phyloP scores from a whole-genome alignment of 352 stramenopile species.

The Globisporangium megalacanthum region DNA sequence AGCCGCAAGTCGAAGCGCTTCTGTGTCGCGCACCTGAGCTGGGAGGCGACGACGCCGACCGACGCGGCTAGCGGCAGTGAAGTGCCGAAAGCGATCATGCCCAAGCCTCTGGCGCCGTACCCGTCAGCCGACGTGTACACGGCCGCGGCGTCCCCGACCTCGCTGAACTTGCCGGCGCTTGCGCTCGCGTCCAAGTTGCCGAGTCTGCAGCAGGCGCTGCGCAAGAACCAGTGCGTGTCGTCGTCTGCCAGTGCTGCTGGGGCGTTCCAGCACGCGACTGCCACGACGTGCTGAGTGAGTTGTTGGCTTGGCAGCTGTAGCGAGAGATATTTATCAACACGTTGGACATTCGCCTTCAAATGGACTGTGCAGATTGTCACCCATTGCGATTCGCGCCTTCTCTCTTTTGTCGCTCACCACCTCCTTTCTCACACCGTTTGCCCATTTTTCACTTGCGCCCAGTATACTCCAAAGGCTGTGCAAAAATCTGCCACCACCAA shows the following conservation, averaged over 20 bases:
- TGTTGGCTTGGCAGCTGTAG: neutral
- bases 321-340: neutral
- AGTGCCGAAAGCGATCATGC: constrained; percentile 21
- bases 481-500: neutral
- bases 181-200: constrained; percentile 22
- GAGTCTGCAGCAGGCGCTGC: constrained; percentile 39
- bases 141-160: neutral
- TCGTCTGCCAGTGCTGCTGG: neutral
- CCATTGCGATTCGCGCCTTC: too few relatives aligned
- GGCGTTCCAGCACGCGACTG: neutral
- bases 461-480: neutral
- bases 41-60: constrained; percentile 15
- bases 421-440: too few relatives aligned
- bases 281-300: constrained; percentile 3
- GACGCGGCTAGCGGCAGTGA: constrained; percentile 12
- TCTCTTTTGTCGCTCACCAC: too few relatives aligned
- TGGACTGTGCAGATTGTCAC: neutral
- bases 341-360: neutral
- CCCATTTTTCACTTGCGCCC: neutral
- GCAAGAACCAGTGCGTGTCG: constrained; percentile 20
- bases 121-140: neutral
- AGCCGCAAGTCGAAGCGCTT: constrained; percentile 60
- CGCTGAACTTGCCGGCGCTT: constrained; percentile 10
- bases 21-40: constrained; percentile 52
- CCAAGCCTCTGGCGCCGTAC: constrained; percentile 14